phyloP scores from a whole-genome alignment of 164 flowering plant genomes.

The Annona cherimola region DNA sequence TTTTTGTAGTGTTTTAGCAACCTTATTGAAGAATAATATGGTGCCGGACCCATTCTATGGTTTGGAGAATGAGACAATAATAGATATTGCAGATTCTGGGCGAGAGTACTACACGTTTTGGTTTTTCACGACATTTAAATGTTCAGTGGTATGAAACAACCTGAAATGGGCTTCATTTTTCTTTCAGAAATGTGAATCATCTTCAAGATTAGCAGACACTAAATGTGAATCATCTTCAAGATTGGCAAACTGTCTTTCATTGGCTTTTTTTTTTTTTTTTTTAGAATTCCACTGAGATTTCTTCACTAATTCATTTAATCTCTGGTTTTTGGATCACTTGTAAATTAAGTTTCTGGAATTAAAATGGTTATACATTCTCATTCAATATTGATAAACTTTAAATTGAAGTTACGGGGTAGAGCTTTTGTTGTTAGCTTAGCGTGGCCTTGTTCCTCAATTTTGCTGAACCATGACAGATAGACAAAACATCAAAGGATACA shows the following conservation, averaged over 20 bases:
- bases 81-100: conserved; percentile 94
- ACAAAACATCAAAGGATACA: no score
- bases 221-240: background rate
- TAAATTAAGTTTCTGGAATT: background rate
- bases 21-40: conserved; percentile 72
- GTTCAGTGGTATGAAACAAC: conserved; percentile 54
- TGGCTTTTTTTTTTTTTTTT: background rate
- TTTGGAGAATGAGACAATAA: conserved; percentile 67
- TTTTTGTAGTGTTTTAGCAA: conserved; percentile 72
- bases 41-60: conserved; percentile 98
- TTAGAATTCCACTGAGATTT: background rate
- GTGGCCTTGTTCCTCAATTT: no score
- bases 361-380: no score
- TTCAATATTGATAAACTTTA: no score
- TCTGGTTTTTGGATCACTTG: background rate
- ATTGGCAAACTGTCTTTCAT: background rate
- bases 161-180: background rate
- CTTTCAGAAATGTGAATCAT: background rate
- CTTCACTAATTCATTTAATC: background rate
- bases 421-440: no score
- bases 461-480: no score
- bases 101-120: conserved; percentile 94
- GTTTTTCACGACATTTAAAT: conserved; percentile 80
- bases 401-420: no score
- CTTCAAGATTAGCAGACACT: background rate